These are phyloP conservation scores for Arabidopsis suecica DNA, from an alignment of 345 rosid species.

Conservation along the genomic window DNA sequence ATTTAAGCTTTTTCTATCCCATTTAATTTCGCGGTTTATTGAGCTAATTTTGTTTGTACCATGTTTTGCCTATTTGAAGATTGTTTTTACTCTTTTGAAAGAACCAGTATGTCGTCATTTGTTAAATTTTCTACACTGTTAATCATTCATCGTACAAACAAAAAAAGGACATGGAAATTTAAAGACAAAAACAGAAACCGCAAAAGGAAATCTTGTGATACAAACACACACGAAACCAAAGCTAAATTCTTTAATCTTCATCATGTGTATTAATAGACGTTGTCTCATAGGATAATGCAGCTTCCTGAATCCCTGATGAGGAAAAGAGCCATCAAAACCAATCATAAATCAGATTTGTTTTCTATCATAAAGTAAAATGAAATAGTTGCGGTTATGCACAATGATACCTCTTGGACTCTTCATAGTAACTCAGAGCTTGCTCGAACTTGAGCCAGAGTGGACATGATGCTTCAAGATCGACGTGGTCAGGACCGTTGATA, in stretches of 20 bases:
- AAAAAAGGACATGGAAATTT: background rate
- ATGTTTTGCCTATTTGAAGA: background rate
- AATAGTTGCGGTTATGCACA: background rate
- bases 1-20: background rate
- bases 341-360: background rate
- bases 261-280: background rate
- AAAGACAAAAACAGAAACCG: background rate
- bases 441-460: slow-evolving; percentile 83
- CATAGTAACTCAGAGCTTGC: slow-evolving; percentile 72
- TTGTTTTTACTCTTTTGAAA: slow-evolving; percentile 7
- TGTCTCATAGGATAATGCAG: slow-evolving; percentile 65
- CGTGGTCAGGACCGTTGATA: slow-evolving; percentile 69
- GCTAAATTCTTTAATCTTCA: slow-evolving; percentile 15
- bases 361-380: background rate
- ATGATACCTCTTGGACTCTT: slow-evolving; percentile 62
- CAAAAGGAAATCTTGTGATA: slow-evolving; percentile 20
- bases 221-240: slow-evolving; percentile 22
- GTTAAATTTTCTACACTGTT: slow-evolving; percentile 20
- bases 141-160: slow-evolving; percentile 30
- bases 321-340: slow-evolving; percentile 18
- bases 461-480: slow-evolving; percentile 56
- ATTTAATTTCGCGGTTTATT: background rate
- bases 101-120: slow-evolving; percentile 11
- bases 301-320: slow-evolving; percentile 57
- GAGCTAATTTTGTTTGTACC: background rate